Base-by-base conservation (phyloP, 23 red algal genomes). In the Gracilaria domingensis region DNA sequence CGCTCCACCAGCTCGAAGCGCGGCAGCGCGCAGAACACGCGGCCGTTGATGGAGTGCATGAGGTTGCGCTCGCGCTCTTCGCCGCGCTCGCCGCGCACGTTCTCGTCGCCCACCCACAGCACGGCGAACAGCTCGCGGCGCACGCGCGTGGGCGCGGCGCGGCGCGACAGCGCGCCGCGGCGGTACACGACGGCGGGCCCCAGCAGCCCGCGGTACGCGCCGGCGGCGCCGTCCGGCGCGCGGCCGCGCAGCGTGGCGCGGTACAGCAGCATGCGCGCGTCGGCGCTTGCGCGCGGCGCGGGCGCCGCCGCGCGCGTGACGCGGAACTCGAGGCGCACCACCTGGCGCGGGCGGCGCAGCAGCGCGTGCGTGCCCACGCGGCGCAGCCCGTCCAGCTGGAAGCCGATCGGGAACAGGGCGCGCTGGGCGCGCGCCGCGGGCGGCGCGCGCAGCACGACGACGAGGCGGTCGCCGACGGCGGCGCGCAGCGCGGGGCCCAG, bases 31-130 rank as follows among this genome's bases (percentile, higher is more conserved):
- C 84, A 88, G 64, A 47, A 88, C 57, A 88, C 84, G 17, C 47
- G 51, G 2, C 84, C 84, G 12, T 88, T 88, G 65, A 88, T 51
- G 84, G 57, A 59, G 66, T 88, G 84, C 84, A 88, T 88, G 24
- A 88, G 64, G 47, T 72, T 76, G 21, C 66, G 33, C 84, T 88
- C 84, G 18, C 34, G 28, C 37, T 75, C 62, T 32, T 71, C 84
- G 29, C 71, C 84, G 36, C 18, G 33, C 23, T 88, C 84, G 29
- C 28, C 77, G 23, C 20, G 49, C 7, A 16, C 20, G 29, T 81
- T 81, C 48, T 81, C 77, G 55, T 81, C 34, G 38, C 39, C 77
- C 48, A 81, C 77, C 77, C 77, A 81, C 39, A 81, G 49, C 29
- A 81, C 55, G 18, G 77, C 55, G 26, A 81, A 53, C 77, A 81